phyloP scores from a whole-genome alignment of 2,329 filamentous ascomycete genomes.

The Diaporthe amygdali region DNA sequence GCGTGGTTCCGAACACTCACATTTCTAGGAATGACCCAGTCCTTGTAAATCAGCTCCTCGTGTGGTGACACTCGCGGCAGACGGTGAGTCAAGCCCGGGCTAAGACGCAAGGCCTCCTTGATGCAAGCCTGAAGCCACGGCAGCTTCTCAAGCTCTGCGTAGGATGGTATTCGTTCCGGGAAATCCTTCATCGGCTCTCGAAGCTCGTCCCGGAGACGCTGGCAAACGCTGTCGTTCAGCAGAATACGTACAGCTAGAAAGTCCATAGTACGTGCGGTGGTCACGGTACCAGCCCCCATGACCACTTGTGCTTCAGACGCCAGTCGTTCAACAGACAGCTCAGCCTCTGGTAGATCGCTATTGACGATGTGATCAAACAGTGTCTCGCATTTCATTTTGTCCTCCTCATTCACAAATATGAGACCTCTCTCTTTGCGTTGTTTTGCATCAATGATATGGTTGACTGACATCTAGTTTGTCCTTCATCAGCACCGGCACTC shows the following conservation, averaged over 20 bases:
- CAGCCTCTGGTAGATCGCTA: slow-evolving; percentile 34
- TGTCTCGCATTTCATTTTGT: slow-evolving; percentile 22
- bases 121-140: slow-evolving; percentile 26
- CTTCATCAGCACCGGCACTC: too few relatives aligned
- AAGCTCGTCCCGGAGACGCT: slow-evolving; percentile 32
- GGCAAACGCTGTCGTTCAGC: slow-evolving; percentile 18
- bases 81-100: not conserved
- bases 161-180: slow-evolving; percentile 27
- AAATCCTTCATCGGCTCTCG: slow-evolving; percentile 29
- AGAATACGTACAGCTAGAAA: slow-evolving; percentile 32
- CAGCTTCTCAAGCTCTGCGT: slow-evolving; percentile 25
- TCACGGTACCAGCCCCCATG: slow-evolving; percentile 36
- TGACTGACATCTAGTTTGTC: slow-evolving; percentile 21
- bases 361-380: slow-evolving; percentile 36
- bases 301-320: slow-evolving; percentile 34
- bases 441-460: slow-evolving; percentile 26
- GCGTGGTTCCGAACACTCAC: not conserved
- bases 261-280: slow-evolving; percentile 32
- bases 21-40: not conserved
- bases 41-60: not conserved
- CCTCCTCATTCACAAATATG: slow-evolving; percentile 25
- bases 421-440: slow-evolving; percentile 29
- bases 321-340: slow-evolving; percentile 32
- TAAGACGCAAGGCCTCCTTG: slow-evolving; percentile 25
- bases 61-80: not conserved